phyloP scores from a whole-genome alignment of 805 yeast genomes.

The Kregervanrija pseudodelftensis region DNA sequence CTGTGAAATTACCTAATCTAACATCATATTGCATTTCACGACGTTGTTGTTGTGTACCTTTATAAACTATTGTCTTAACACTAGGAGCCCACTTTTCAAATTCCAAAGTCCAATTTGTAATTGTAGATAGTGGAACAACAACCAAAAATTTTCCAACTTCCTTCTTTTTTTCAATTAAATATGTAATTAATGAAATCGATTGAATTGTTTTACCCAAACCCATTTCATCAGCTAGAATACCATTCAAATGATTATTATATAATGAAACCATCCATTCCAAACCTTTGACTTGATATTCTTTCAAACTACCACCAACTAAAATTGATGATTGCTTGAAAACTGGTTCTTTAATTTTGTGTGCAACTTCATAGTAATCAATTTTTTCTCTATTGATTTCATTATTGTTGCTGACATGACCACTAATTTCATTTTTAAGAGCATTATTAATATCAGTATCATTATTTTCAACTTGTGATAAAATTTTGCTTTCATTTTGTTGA shows the following conservation, averaged over 20 bases:
- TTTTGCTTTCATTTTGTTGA: constrained; percentile 55
- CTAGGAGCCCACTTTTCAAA: constrained; percentile 89
- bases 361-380: constrained; percentile 75
- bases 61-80: constrained; percentile 62
- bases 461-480: constrained; percentile 22
- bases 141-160: constrained; percentile 66
- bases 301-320: constrained; percentile 69
- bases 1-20: constrained; percentile 64
- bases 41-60: constrained; percentile 72
- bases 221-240: constrained; percentile 64
- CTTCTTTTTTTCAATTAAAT: constrained; percentile 60
- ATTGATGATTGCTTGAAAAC: constrained; percentile 60
- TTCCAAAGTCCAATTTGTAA: constrained; percentile 80
- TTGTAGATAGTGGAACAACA: constrained; percentile 76
- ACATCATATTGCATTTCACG: constrained; percentile 57
- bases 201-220: constrained; percentile 67
- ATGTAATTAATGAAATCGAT: constrained; percentile 68
- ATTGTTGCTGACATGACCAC: constrained; percentile 41
- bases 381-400: constrained; percentile 55
- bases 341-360: constrained; percentile 66
- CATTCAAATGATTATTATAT: constrained; percentile 53
- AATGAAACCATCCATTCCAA: constrained; percentile 62
- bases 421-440: constrained; percentile 18
- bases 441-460: constrained; percentile 13
- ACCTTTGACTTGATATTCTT: constrained; percentile 68